These are phyloP conservation scores for Agaricus blazei DNA, from an alignment of 768 basidiomycete species.

Conservation along the genomic window DNA sequence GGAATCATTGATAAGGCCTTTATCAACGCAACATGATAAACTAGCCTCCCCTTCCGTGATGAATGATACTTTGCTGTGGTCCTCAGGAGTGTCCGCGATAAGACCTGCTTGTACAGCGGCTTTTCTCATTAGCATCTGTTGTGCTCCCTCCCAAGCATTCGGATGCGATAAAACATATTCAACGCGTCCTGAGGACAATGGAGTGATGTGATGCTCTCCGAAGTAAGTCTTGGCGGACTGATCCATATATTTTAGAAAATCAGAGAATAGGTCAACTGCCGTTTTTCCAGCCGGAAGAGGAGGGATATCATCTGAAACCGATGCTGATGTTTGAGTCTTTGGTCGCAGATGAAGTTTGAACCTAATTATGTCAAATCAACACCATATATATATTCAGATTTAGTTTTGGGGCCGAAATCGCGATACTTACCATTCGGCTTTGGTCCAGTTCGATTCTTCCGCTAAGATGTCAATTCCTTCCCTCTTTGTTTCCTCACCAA, in stretches of 20 bases:
- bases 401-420: background rate
- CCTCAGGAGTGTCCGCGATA: conserved; percentile 30
- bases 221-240: conserved; percentile 42
- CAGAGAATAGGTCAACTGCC: conserved; percentile 35
- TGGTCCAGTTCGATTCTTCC: conserved; percentile 9
- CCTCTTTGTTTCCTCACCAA: conserved; percentile 9
- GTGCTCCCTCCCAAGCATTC: conserved; percentile 56
- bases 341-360: conserved; percentile 29
- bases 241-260: conserved; percentile 45
- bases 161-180: conserved; percentile 53
- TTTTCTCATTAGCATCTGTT: conserved; percentile 47
- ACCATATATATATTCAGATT: no score
- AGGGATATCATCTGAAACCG: conserved; percentile 19
- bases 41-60: conserved; percentile 60
- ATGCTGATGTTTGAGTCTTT: conserved; percentile 10
- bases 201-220: conserved; percentile 32
- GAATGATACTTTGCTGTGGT: conserved; percentile 37
- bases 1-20: conserved; percentile 31
- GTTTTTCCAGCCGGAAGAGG: conserved; percentile 37
- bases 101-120: conserved; percentile 49
- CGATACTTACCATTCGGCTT: conserved; percentile 9
- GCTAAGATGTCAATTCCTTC: conserved; percentile 11
- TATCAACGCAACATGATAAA: conserved; percentile 48
- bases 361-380: conserved; percentile 2
- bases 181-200: conserved; percentile 38